These are phyloP conservation scores for Microsporum canis DNA, from an alignment of 2,329 filamentous ascomycete species.

Conservation along the genomic window DNA sequence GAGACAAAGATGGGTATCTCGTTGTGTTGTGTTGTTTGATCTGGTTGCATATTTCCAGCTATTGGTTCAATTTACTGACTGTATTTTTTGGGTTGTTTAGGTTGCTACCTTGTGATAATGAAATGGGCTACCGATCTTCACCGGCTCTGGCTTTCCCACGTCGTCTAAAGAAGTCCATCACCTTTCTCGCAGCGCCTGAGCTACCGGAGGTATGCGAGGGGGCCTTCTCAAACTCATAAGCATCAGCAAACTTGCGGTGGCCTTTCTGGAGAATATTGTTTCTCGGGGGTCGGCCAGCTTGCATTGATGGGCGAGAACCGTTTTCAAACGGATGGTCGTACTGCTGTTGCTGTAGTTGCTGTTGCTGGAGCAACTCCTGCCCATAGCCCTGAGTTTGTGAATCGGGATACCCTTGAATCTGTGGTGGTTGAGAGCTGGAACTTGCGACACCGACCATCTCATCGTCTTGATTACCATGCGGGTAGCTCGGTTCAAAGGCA, in stretches of 20 bases:
- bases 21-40: neutral
- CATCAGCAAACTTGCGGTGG: slow-evolving; percentile 75
- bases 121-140: slow-evolving; percentile 26
- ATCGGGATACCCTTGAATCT: neutral
- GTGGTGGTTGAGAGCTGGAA: slow-evolving; percentile 6
- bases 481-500: neutral
- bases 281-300: slow-evolving; percentile 26
- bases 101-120: neutral
- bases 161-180: slow-evolving; percentile 97
- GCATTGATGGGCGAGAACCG: slow-evolving; percentile 32
- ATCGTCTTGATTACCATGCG: neutral
- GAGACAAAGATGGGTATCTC: neutral
- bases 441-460: slow-evolving; percentile 23
- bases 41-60: neutral
- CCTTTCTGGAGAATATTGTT: slow-evolving; percentile 65
- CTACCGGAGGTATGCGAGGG: slow-evolving; percentile 62
- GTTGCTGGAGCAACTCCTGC: neutral
- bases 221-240: slow-evolving; percentile 61
- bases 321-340: slow-evolving; percentile 22
- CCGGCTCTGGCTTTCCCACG: slow-evolving; percentile 61
- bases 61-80: neutral
- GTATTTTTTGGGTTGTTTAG: neutral
- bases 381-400: neutral
- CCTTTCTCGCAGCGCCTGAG: slow-evolving; percentile 74
- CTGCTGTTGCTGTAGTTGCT: neutral